Evolutionary conservation across 139 green algal species (phyloP).

Genomic region (Volvox africanus): DNA sequence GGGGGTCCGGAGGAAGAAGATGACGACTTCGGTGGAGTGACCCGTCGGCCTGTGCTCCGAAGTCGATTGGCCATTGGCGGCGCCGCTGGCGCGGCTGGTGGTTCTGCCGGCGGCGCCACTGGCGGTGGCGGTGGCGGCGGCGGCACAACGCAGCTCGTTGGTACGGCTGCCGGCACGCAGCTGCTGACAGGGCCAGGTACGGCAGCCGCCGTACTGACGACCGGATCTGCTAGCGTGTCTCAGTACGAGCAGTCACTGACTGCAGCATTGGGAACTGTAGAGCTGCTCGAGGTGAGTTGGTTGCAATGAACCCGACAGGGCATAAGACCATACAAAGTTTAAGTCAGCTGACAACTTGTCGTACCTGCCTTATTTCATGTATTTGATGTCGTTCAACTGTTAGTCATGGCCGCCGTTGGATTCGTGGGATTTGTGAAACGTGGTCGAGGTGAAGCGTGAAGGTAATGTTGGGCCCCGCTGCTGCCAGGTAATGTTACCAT

Average conservation of each 20-base stretch:
- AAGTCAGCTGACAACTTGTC: too few species aligned
- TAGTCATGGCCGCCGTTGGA: too few species aligned
- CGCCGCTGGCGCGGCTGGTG: background rate
- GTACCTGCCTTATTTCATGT: too few species aligned
- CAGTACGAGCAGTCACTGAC: background rate
- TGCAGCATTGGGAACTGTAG: background rate
- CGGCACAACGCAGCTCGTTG: background rate
- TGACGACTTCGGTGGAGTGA: background rate
- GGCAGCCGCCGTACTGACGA: background rate
- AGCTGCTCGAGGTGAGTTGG: slow-evolving; percentile 14
- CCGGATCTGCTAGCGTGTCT: background rate
- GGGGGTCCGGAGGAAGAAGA: background rate
- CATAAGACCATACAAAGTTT: too few species aligned
- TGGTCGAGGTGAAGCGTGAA: too few species aligned
- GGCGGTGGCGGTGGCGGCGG: background rate
- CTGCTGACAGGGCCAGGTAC: slow-evolving; percentile 22
- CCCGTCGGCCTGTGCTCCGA: background rate
- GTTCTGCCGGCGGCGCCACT: background rate
- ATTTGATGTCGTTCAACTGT: too few species aligned
- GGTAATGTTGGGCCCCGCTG: too few species aligned
- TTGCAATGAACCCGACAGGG: background rate
- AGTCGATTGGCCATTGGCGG: background rate
- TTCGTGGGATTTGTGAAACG: too few species aligned
- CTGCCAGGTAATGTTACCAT: too few species aligned
- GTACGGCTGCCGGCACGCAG: slow-evolving; percentile 4